phyloP scores from a whole-genome alignment of 1,284 basidiomycete genomes.

The Coniophora puteana region DNA sequence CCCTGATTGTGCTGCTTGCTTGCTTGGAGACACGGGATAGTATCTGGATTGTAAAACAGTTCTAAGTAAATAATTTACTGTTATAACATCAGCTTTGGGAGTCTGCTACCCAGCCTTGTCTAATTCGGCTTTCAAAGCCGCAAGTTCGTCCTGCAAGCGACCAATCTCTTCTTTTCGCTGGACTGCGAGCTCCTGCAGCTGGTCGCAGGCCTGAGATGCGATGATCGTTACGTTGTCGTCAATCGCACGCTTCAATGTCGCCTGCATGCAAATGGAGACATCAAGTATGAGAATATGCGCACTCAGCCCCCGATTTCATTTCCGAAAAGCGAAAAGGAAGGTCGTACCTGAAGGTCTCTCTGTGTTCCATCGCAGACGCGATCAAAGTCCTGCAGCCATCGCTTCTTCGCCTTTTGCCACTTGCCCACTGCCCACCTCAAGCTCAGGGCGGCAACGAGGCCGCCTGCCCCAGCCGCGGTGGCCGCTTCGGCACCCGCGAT shows the following conservation, averaged over 20 bases:
- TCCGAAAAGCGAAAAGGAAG: constrained; percentile 1
- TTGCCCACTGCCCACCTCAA: constrained; percentile 65
- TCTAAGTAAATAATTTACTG: neutral
- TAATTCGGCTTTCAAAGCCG: constrained; percentile 41
- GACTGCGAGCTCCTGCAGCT: constrained; percentile 42
- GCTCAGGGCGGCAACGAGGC: constrained; percentile 48
- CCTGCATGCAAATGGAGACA: constrained; percentile 29
- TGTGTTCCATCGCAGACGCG: constrained; percentile 68
- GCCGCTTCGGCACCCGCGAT: constrained; percentile 43
- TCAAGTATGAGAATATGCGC: neutral
- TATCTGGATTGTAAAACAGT: too few species aligned
- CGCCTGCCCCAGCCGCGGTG: constrained; percentile 61
- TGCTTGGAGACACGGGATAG: too few species aligned
- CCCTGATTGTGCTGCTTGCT: too few species aligned
- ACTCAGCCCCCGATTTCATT: too few species aligned
- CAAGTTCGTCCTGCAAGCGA: constrained; percentile 41
- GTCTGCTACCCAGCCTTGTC: too few species aligned
- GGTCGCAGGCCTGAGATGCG: constrained; percentile 40
- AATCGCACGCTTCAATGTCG: constrained; percentile 42
- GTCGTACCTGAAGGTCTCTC: constrained; percentile 63
- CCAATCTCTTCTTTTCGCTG: constrained; percentile 40
- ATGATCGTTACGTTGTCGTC: constrained; percentile 40
- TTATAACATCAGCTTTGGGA: too few species aligned
- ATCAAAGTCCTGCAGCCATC: constrained; percentile 73
- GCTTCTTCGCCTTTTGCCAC: constrained; percentile 70